Evolutionary conservation across 495 filamentous ascomycete genomes (phyloP), one percentile per base, ranked within the genome.

Genomic region (Hypoxylon perforatum): DNA sequence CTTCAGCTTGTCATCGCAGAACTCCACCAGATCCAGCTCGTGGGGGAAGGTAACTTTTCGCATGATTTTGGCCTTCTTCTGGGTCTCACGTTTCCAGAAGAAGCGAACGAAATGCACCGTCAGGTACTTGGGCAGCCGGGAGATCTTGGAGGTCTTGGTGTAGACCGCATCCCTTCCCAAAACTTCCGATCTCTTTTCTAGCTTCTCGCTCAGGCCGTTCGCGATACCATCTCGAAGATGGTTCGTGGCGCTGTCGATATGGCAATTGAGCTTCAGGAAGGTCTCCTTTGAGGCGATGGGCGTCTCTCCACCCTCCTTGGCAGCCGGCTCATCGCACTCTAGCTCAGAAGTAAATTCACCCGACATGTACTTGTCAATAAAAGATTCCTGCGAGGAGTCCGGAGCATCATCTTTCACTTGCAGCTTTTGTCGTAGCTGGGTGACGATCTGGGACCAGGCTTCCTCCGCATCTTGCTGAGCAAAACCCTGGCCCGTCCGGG

Each of bases 51-150:
- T 93, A 44, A 99, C 95, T 77, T 97, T 99, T 68, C 93, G 91
- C 93, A 99, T 93, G 72, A 99, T 99, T 86, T 99, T 99, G 55
- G 94, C 92, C 81, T 99, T 99, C 84, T 98, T 98, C 74, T 94
- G 88, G 7, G 91, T 91, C 58, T 94, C 91, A 17, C 90, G 85
- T 75, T 96, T 94, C 96, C 96, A 99, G 82, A 92, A 97, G 80
- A 99, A 99, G 61, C 95, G 93, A 61, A 99, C 91, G 73, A 99
- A 97, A 74, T 99, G 95, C 4, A 98, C 93, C 12, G 95, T 94
- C 25, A 99, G 84, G 64, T 99, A 97, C 73, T 96, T 97, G 11
- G 95, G 95, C 58, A 98, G 76, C 8, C 94, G 90, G 19, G 93
- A 84, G 65, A 99, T 94, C 62, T 88, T 88, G 25, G 94, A 97